phyloP scores from a whole-genome alignment of 805 yeast genomes.

The Wickerhamiella kazuoi region DNA sequence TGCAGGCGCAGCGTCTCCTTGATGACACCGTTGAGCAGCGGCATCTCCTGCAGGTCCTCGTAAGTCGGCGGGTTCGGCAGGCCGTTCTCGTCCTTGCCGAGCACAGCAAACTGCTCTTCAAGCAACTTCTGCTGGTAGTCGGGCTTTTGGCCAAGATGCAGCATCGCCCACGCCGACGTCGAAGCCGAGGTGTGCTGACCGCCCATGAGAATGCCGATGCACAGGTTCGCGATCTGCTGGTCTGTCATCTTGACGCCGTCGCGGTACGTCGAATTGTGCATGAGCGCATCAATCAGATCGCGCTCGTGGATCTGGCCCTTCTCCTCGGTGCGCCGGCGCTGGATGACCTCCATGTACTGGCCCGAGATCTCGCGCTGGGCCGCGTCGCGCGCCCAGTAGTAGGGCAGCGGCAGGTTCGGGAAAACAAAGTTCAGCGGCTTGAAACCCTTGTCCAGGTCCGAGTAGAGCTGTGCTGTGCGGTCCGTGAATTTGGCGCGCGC shows the following conservation, averaged over 20 bases:
- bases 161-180: conserved; percentile 85
- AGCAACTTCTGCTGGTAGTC: conserved; percentile 68
- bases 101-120: conserved; percentile 50
- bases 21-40: conserved; percentile 63
- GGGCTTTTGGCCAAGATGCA: conserved; percentile 79
- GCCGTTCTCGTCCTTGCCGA: conserved; percentile 23
- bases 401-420: conserved; percentile 80
- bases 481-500: conserved; percentile 68
- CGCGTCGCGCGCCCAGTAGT: conserved; percentile 64
- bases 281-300: conserved; percentile 76
- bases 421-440: conserved; percentile 91
- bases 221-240: conserved; percentile 78
- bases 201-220: conserved; percentile 95
- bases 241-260: conserved; percentile 93
- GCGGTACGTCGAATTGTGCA: conserved; percentile 70
- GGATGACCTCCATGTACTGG: conserved; percentile 67
- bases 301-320: conserved; percentile 65
- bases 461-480: conserved; percentile 66
- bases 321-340: conserved; percentile 31
- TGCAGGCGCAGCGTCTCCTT: conserved; percentile 92
- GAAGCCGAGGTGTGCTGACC: conserved; percentile 98
- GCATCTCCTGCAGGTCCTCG: conserved; percentile 68
- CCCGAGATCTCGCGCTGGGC: conserved; percentile 71
- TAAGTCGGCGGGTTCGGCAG: conserved; percentile 45
- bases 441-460: conserved; percentile 92